phyloP scores from a whole-genome alignment of 192 early-diverging fungal species.

The Obelidium mucronatum region DNA sequence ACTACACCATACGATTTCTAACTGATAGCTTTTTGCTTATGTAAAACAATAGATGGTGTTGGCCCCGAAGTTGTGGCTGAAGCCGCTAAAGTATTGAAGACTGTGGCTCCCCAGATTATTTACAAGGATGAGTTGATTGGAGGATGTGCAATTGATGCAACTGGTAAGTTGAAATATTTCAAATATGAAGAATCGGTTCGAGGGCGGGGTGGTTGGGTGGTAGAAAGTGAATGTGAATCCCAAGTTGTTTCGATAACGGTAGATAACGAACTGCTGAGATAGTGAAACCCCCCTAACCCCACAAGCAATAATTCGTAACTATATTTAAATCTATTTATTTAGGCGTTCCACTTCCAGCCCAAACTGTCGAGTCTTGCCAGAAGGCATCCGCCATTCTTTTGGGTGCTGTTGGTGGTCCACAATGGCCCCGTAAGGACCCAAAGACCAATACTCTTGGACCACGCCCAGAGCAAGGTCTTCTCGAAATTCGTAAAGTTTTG shows the following conservation, averaged over 20 bases:
- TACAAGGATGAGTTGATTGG: constrained; percentile 84
- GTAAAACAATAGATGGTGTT: constrained; percentile 94
- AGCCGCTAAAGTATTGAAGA: constrained; percentile 87
- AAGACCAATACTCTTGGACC: constrained; percentile 70
- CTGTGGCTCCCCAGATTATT: constrained; percentile 68
- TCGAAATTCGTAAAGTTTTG: constrained; percentile 90
- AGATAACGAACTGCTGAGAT: no score
- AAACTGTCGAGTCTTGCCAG: constrained; percentile 82
- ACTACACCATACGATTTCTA: background rate
- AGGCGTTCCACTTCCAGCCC: constrained; percentile 79
- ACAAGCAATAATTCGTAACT: no score
- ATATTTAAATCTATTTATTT: background rate
- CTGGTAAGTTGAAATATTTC: no score
- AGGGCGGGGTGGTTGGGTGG: no score
- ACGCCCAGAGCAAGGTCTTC: constrained; percentile 93
- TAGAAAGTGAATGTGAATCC: no score
- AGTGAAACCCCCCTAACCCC: no score
- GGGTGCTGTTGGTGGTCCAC: constrained; percentile 98
- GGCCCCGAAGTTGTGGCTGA: constrained; percentile 95
- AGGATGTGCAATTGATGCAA: constrained; percentile 89
- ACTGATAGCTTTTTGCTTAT: background rate
- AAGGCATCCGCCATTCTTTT: constrained; percentile 90
- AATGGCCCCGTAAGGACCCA: constrained; percentile 82
- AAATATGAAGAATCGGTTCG: no score
- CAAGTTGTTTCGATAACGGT: no score